phyloP scores from a whole-genome alignment of 1,284 basidiomycete genomes.

The Cystobasidiaceae sp. region DNA sequence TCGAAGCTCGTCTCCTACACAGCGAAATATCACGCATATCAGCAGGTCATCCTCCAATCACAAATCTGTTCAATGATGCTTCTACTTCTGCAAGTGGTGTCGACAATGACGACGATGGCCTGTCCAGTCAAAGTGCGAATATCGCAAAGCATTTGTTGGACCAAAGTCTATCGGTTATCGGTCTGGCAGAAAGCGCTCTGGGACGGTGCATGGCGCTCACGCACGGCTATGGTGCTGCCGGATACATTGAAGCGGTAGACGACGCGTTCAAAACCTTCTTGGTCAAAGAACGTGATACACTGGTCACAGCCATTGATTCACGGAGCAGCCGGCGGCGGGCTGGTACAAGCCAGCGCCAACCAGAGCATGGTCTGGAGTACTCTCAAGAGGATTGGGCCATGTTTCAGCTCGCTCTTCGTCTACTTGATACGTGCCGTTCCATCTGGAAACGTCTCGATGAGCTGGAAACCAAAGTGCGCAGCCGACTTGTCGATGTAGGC shows the following conservation, averaged over 20 bases:
- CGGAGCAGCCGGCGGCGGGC: conserved; percentile 39
- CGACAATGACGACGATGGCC: conserved; percentile 51
- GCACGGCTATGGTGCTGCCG: conserved; percentile 72
- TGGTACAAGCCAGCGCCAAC: conserved; percentile 53
- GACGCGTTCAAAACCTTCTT: conserved; percentile 57
- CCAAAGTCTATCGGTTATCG: conserved; percentile 64
- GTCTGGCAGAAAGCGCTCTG: conserved; percentile 71
- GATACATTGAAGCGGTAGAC: conserved; percentile 68
- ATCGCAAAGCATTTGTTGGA: conserved; percentile 44
- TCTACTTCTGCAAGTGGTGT: neutral
- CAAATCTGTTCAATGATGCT: conserved; percentile 2
- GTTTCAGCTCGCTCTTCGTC: conserved; percentile 74
- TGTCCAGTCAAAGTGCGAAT: conserved; percentile 33
- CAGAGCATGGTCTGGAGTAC: conserved; percentile 67
- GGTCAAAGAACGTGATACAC: conserved; percentile 20
- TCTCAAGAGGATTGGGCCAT: conserved; percentile 76
- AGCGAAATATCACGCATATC: conserved; percentile 7
- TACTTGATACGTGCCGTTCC: conserved; percentile 68
- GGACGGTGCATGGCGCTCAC: conserved; percentile 70
- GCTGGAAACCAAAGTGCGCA: conserved; percentile 66
- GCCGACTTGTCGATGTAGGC: conserved; percentile 55
- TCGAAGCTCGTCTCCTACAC: conserved; percentile 53
- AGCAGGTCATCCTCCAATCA: conserved; percentile 17
- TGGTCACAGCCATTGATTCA: conserved; percentile 8
- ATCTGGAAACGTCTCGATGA: conserved; percentile 60